Evolutionary conservation across 257 asterid genomes (phyloP).

Genomic region (Primulina eburnea): DNA sequence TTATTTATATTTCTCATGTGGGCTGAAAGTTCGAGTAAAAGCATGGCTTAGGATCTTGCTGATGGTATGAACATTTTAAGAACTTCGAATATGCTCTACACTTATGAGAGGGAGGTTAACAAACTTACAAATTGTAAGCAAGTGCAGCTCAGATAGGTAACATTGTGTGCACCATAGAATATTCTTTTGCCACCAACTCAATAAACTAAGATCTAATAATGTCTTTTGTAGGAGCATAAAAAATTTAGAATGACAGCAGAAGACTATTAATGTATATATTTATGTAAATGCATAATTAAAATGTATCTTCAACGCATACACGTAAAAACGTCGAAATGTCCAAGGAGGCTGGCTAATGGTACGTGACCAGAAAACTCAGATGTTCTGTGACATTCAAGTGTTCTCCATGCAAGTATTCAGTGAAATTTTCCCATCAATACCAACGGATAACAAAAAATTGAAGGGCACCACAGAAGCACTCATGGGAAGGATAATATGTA

Average conservation of each 20-base stretch:
- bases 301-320: neutral
- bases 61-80: constrained; percentile 9
- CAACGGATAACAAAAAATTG: neutral
- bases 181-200: neutral
- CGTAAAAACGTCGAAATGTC: neutral
- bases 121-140: neutral
- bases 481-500: neutral
- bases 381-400: neutral
- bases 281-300: neutral
- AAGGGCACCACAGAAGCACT: neutral
- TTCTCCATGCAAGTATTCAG: neutral
- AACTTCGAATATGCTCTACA: neutral
- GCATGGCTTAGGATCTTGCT: neutral
- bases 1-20: neutral
- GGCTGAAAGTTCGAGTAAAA: neutral
- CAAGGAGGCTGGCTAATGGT: neutral
- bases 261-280: neutral
- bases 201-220: neutral
- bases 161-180: constrained; percentile 9
- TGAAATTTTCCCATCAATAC: neutral
- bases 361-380: neutral
- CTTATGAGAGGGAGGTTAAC: neutral
- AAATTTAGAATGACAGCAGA: neutral
- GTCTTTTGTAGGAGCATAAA: neutral
- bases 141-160: neutral